These are phyloP conservation scores for Monilinia vaccinii-corymbosi DNA, from an alignment of 2,329 filamentous ascomycete species.

Conservation along the genomic window DNA sequence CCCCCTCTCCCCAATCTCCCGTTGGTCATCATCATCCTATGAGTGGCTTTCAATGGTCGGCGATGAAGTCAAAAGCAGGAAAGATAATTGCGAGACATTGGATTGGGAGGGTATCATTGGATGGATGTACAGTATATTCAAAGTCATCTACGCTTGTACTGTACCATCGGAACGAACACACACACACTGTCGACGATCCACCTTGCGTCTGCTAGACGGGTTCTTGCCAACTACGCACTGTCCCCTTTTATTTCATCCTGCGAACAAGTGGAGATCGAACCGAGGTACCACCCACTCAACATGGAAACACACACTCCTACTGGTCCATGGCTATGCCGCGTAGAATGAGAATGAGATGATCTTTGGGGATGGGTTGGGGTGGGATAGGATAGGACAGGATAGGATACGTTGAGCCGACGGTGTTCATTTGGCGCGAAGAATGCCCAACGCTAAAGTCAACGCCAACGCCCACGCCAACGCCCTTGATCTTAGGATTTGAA, in stretches of 20 bases:
- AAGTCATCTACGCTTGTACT: not conserved
- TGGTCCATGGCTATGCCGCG: not conserved
- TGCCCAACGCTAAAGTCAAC: too few species aligned
- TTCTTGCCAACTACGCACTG: not conserved
- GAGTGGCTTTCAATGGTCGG: not conserved
- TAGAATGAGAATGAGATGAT: not conserved
- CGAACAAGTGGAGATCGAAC: slow-evolving; percentile 2
- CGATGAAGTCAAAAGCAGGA: not conserved
- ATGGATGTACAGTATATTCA: too few species aligned
- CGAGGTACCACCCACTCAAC: not conserved
- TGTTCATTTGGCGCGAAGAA: slow-evolving; percentile 4
- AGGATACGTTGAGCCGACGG: not conserved
- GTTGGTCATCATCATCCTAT: not conserved
- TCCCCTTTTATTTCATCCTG: slow-evolving; percentile 6
- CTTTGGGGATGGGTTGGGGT: too few species aligned
- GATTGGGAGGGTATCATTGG: not conserved
- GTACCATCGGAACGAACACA: not conserved
- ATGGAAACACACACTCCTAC: not conserved
- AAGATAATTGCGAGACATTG: not conserved
- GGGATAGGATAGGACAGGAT: too few species aligned
- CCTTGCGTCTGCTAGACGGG: slow-evolving; percentile 5
- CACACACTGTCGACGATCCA: not conserved
- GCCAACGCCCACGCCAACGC: too few species aligned
- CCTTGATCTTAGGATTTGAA: not conserved
- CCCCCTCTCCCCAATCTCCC: not conserved